phyloP scores from a whole-genome alignment of 2,329 filamentous ascomycete genomes.

The Bipolaris victoriae region DNA sequence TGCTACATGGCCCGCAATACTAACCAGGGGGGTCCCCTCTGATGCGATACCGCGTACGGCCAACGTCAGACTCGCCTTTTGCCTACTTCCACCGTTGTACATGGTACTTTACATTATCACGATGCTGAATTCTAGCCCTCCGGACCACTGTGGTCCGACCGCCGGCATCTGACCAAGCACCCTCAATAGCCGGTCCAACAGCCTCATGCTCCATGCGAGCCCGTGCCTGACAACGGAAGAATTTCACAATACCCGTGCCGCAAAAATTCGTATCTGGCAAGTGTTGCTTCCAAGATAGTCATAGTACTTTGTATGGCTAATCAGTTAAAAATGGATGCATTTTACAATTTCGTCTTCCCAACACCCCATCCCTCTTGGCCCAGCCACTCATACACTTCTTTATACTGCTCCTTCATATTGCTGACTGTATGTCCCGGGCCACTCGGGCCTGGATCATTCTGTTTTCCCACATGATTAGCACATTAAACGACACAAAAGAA shows the following conservation, averaged over 20 bases:
- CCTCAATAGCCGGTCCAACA: conserved; percentile 7
- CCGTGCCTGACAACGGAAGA: not conserved
- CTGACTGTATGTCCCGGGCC: conserved; percentile 56
- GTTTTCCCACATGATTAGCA: not conserved
- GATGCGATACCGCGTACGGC: not conserved
- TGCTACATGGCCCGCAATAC: not conserved
- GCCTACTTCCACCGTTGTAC: conserved; percentile 1
- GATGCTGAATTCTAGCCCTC: conserved; percentile 12
- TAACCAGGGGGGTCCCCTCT: not conserved
- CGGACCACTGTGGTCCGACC: conserved; percentile 29
- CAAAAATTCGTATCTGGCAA: too few relatives aligned
- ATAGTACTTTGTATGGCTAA: too few relatives aligned
- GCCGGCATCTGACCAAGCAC: conserved; percentile 13
- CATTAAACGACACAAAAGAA: not conserved
- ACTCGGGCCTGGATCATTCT: conserved; percentile 61
- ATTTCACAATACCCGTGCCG: not conserved
- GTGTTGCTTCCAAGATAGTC: too few relatives aligned
- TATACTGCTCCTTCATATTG: conserved; percentile 49
- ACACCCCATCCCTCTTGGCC: conserved; percentile 57
- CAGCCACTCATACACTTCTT: conserved; percentile 60
- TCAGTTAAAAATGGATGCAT: not conserved
- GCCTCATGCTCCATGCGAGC: not conserved
- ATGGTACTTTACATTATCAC: not conserved
- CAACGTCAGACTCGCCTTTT: not conserved
- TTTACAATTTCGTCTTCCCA: conserved; percentile 17